Conservation (phyloP, 805 yeast species). For the Ascoidea tarda region DNA sequence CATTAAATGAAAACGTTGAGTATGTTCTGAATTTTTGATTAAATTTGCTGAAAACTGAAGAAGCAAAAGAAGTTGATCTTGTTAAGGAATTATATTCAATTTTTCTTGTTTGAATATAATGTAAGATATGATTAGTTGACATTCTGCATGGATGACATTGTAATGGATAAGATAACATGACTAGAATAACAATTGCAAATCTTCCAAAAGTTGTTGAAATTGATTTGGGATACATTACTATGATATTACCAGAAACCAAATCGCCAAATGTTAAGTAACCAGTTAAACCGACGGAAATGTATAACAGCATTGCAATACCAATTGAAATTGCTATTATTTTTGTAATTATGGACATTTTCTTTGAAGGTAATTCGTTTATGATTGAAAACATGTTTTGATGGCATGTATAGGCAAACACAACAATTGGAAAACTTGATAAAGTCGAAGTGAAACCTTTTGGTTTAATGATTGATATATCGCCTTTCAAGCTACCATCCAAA, state of each 20-base stretch:
- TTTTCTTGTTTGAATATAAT: slow-evolving; percentile 21
- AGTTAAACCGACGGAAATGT: slow-evolving; percentile 58
- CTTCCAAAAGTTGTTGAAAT: slow-evolving; percentile 66
- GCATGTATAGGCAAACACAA: slow-evolving; percentile 90
- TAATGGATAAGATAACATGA: slow-evolving; percentile 73
- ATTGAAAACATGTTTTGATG: slow-evolving; percentile 91
- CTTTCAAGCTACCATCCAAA: slow-evolving; percentile 29
- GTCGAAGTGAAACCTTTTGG: slow-evolving; percentile 33
- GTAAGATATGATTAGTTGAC: slow-evolving; percentile 60
- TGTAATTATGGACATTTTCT: slow-evolving; percentile 30
- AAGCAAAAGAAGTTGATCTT: too few relatives aligned
- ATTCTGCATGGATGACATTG: slow-evolving; percentile 87
- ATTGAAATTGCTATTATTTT: slow-evolving; percentile 39
- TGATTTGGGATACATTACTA: slow-evolving; percentile 58
- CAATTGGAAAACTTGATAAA: slow-evolving; percentile 75
- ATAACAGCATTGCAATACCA: slow-evolving; percentile 43
- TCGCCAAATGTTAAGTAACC: slow-evolving; percentile 87
- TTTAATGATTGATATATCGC: slow-evolving; percentile 30
- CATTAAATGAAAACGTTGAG: not conserved
- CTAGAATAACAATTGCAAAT: slow-evolving; percentile 66
- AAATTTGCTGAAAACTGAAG: too few relatives aligned
- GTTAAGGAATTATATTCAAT: not conserved
- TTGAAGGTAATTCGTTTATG: slow-evolving; percentile 59
- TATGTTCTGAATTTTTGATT: too few relatives aligned
- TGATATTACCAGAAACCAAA: slow-evolving; percentile 63